These are phyloP conservation scores for Suillus discolor DNA, from an alignment of 768 basidiomycete genomes.

Conservation along the genomic window DNA sequence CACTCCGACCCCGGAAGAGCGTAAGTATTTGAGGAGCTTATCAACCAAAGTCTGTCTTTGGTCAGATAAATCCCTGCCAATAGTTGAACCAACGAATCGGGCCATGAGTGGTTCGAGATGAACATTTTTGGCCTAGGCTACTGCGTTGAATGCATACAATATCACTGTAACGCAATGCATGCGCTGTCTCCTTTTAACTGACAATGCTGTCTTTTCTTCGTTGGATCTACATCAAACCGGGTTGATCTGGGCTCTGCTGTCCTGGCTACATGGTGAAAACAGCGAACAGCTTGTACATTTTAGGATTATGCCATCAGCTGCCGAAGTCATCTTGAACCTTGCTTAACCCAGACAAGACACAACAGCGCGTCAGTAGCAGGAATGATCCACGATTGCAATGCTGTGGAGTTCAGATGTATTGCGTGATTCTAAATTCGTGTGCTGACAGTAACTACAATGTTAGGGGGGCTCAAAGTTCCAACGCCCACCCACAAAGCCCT, in stretches of 20 bases:
- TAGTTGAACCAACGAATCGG: background rate
- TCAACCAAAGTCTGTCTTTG: conserved; percentile 43
- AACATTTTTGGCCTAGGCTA: background rate
- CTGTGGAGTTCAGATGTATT: background rate
- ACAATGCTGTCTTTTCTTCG: background rate
- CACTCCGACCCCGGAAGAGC: conserved; percentile 55
- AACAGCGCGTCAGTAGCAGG: background rate
- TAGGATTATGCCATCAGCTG: background rate
- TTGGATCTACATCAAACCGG: background rate
- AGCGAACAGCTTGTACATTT: background rate
- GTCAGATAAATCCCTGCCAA: conserved; percentile 33
- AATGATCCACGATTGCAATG: background rate
- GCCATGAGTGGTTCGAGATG: background rate
- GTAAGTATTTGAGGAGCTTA: conserved; percentile 60
- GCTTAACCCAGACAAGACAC: background rate
- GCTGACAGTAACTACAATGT: background rate
- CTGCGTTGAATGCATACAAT: background rate
- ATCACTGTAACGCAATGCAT: background rate
- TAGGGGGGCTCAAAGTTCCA: too few species aligned
- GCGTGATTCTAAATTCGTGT: background rate
- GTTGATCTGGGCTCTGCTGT: background rate
- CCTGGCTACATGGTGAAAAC: background rate
- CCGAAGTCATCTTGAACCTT: background rate
- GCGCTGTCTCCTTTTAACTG: background rate
- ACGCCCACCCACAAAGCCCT: too few species aligned